Conservation (phyloP, 192 early-diverging fungal genomes). For the Coemansia reversa region DNA sequence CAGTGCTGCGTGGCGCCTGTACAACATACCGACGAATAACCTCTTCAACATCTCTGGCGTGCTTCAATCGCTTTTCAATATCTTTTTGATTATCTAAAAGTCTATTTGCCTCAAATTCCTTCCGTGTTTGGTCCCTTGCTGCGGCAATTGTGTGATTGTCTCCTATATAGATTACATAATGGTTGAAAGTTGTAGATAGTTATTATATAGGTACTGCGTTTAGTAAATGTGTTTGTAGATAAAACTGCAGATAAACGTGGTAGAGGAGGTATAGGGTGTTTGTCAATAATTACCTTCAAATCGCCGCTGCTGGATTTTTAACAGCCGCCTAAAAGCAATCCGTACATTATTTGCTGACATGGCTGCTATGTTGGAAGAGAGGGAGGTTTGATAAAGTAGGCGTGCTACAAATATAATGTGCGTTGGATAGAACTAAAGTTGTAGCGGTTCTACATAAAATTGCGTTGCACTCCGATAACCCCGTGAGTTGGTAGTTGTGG, state of each 20-base stretch:
- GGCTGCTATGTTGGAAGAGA: not conserved
- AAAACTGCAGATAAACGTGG: not conserved
- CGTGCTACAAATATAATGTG: too few species aligned
- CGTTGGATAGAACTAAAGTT: too few species aligned
- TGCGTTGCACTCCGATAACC: too few species aligned
- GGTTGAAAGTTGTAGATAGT: not conserved
- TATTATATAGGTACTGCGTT: too few species aligned
- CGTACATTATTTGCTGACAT: conserved; percentile 37
- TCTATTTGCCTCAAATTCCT: conserved; percentile 37
- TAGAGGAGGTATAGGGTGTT: not conserved
- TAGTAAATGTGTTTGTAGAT: not conserved
- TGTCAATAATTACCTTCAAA: conserved; percentile 23
- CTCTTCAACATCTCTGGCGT: conserved; percentile 39
- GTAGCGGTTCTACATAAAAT: too few species aligned
- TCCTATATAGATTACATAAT: conserved; percentile 9
- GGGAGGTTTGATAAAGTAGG: not conserved
- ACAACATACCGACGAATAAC: conserved; percentile 49
- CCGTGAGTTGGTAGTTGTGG: too few species aligned
- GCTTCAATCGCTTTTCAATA: conserved; percentile 41
- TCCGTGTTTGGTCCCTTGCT: conserved; percentile 39
- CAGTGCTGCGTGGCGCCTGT: conserved; percentile 34
- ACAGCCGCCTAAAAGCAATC: conserved; percentile 35
- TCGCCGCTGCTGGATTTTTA: conserved; percentile 34
- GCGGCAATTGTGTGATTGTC: conserved; percentile 20
- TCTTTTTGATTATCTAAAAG: conserved; percentile 30